Evolutionary conservation across 805 yeast genomes (phyloP), one percentile per base, ranked within the genome.

Genomic region (Saturnispora ahearnii): DNA sequence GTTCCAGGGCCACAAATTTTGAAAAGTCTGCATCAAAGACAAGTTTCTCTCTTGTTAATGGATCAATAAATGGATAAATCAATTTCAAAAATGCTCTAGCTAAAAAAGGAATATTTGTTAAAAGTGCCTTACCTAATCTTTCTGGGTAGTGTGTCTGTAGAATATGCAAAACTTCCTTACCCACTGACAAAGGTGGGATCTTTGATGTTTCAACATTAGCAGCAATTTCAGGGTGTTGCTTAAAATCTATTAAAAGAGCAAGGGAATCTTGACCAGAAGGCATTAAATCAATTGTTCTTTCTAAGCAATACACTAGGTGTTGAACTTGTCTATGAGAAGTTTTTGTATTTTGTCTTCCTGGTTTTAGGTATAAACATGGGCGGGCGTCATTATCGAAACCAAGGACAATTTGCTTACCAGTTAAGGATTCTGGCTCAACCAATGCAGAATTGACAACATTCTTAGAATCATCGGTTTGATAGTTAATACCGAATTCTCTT

Each of bases 101-200:
- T 49, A 90, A 68, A 78, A 93, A 86, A 12, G 98, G 98, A 56
- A 93, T 89, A 66, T 93, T 91, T 45, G 95, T 87, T 48, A 93
- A 73, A 44, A 90, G 73, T 0, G 97, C 97, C 62, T 83, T 84
- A 37, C 99, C 99, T 52, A 93, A 73, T 60, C 99, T 78, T 65
- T 93, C 99, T 4, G 99, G 99, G 65, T 93, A 93, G 67, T 93
- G 99, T 11, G 95, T 89, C 69, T 93, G 99, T 59, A 93, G 72
- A 63, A 93, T 93, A 65, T 85, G 87, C 57, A 93, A 74, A 31
- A 91, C 98, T 68, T 89, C 96, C 63, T 90, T 83, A 33, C 96
- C 97, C 15, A 81, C 85, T 46, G 84, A 76, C 41, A 91, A 73
- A 1, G 96, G 88, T n/a, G 98, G 98, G 50, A 88, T 79, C 62